phyloP scores from a whole-genome alignment of 371 early-diverging fungal species.

The Mucor sp. region DNA sequence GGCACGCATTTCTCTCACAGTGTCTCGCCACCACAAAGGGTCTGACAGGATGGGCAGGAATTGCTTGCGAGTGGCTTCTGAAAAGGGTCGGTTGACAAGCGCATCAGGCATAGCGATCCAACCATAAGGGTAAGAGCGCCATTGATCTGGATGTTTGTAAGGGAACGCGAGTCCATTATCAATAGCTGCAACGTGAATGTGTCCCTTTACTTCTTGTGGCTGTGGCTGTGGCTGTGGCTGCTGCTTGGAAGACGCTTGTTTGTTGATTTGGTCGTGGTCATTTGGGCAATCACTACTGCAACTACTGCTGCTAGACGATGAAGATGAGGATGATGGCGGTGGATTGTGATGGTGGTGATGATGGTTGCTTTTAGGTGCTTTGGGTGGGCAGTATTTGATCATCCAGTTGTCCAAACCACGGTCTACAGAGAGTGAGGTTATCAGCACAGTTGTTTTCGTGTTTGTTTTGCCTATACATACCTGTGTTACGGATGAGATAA shows the following conservation, averaged over 20 bases:
- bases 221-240: constrained; percentile 17
- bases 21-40: constrained; percentile 81
- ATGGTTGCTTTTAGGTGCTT: neutral
- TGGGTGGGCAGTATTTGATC: constrained; percentile 65
- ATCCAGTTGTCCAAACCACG: constrained; percentile 93
- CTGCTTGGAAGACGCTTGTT: constrained; percentile 8
- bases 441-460: neutral
- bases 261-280: constrained; percentile 16
- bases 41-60: constrained; percentile 71
- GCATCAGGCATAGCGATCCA: constrained; percentile 77
- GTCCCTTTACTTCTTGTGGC: constrained; percentile 19
- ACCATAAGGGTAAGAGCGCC: constrained; percentile 89
- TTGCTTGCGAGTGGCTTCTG: constrained; percentile 62
- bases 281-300: neutral
- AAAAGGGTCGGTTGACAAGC: constrained; percentile 67
- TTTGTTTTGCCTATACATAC: constrained; percentile 28
- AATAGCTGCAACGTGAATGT: constrained; percentile 81
- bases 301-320: constrained; percentile 11
- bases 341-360: neutral
- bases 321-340: neutral
- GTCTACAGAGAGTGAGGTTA: constrained; percentile 43
- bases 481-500: constrained; percentile 91
- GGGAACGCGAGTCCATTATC: constrained; percentile 95
- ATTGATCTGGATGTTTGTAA: constrained; percentile 89
- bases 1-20: constrained; percentile 62